These are phyloP conservation scores for Mortierella antarctica DNA, from an alignment of 192 early-diverging fungal species.

Conservation along the genomic window DNA sequence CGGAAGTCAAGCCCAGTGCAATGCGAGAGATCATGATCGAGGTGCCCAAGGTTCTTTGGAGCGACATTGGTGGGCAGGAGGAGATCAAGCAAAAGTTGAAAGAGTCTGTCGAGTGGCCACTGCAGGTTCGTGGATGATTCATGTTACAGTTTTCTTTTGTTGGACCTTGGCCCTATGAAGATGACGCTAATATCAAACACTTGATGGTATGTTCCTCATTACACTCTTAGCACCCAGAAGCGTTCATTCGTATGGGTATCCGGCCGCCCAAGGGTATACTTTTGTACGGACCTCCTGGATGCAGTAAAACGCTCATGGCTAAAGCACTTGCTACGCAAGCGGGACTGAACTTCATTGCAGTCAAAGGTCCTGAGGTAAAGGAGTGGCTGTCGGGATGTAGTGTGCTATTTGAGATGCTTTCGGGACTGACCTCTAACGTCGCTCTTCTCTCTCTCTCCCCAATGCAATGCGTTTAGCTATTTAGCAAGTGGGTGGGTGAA, in stretches of 20 bases:
- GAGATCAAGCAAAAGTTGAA: constrained; percentile 91
- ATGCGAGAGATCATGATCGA: constrained; percentile 93
- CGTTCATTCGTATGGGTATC: constrained; percentile 89
- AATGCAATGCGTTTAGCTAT: constrained; percentile 65
- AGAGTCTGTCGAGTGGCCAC: constrained; percentile 98
- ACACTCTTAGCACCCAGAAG: constrained; percentile 81
- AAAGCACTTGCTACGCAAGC: constrained; percentile 97
- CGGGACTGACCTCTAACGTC: neutral
- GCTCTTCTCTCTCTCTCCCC: neutral
- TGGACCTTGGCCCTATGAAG: neutral
- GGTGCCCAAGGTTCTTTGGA: constrained; percentile 93
- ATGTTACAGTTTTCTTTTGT: neutral
- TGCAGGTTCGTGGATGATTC: constrained; percentile 67
- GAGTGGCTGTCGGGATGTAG: neutral
- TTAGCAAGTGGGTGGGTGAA: constrained; percentile 99
- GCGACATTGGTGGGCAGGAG: constrained; percentile 93
- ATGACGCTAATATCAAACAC: neutral
- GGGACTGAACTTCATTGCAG: constrained; percentile 96
- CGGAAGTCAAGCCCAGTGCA: constrained; percentile 77
- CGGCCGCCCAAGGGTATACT: constrained; percentile 96
- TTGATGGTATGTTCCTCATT: neutral
- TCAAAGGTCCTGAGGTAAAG: constrained; percentile 95
- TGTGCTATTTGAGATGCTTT: constrained; percentile 3
- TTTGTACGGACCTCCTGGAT: constrained; percentile 98
- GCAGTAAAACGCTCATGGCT: constrained; percentile 97